Conservation (phyloP, 176 grass and related monocot genomes). For the Ampelocalamus luodianensis region DNA sequence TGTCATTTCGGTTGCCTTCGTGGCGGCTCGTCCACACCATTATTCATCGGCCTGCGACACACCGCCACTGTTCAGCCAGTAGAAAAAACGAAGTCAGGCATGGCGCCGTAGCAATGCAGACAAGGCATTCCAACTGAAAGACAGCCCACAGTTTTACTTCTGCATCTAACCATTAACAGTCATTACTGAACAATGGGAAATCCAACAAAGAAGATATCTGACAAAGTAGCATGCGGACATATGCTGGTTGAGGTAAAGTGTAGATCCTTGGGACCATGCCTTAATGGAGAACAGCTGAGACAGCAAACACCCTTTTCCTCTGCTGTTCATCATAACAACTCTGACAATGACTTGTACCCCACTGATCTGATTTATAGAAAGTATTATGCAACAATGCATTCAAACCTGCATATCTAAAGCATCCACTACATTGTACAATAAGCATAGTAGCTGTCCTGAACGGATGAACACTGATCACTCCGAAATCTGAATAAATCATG, state of each 20-base stretch:
- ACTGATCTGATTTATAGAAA: conserved; percentile 19
- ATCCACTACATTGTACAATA: conserved; percentile 25
- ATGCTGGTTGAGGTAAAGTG: conserved; percentile 5
- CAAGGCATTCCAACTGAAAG: background rate
- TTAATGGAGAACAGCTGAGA: conserved; percentile 29
- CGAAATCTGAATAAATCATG: conserved; percentile 19
- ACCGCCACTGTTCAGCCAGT: background rate
- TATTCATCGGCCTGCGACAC: background rate
- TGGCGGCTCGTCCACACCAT: background rate
- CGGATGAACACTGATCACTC: background rate
- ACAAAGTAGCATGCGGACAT: background rate
- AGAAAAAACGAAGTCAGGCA: conserved; percentile 15
- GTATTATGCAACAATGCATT: conserved; percentile 10
- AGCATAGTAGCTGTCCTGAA: conserved; percentile 5
- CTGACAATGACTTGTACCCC: conserved; percentile 30
- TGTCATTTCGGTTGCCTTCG: background rate
- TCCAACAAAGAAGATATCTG: conserved; percentile 32
- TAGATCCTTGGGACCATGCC: conserved; percentile 31
- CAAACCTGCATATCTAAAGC: conserved; percentile 3
- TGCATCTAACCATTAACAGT: background rate
- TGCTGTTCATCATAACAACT: conserved; percentile 32
- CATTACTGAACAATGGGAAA: conserved; percentile 17
- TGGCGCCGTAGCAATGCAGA: background rate
- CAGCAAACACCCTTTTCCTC: conserved; percentile 15
- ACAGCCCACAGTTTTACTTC: background rate